Conservation (phyloP, 805 yeast genomes). For the Saturnispora zaruensis region DNA sequence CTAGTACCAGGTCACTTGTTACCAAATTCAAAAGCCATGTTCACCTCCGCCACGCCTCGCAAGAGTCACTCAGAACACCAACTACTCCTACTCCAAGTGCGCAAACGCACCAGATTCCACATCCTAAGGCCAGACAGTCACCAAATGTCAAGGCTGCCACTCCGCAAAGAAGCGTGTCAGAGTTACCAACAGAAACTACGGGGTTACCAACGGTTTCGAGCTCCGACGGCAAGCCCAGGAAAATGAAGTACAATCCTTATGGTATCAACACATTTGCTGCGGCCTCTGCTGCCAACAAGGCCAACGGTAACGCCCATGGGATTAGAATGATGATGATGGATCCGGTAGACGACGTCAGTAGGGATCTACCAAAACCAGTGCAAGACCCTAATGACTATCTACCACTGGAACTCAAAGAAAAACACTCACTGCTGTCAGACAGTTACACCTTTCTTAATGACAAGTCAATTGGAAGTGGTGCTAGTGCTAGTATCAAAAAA, state of each 20-base stretch:
- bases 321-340: constrained; percentile 13
- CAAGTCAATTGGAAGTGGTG: constrained; percentile 62
- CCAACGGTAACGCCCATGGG: constrained; percentile 11
- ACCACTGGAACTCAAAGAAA: constrained; percentile 49
- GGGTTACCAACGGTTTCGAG: constrained; percentile 28
- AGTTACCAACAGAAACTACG: constrained; percentile 7
- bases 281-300: background rate
- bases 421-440: constrained; percentile 45
- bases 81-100: background rate
- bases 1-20: background rate
- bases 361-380: constrained; percentile 52
- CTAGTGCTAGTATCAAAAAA: constrained; percentile 60
- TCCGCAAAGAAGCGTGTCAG: constrained; percentile 2
- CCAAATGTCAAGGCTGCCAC: background rate
- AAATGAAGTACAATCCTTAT: constrained; percentile 57
- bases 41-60: background rate
- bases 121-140: background rate
- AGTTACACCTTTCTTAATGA: constrained; percentile 44
- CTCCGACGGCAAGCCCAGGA: constrained; percentile 21
- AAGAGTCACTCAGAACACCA: background rate
- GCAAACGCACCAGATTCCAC: background rate
- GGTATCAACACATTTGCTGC: constrained; percentile 29
- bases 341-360: constrained; percentile 33
- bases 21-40: constrained; percentile 3
- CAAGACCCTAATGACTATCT: constrained; percentile 60